These are phyloP conservation scores for Talaromyces thailandensis DNA, from an alignment of 495 filamentous ascomycete species.

Conservation along the genomic window DNA sequence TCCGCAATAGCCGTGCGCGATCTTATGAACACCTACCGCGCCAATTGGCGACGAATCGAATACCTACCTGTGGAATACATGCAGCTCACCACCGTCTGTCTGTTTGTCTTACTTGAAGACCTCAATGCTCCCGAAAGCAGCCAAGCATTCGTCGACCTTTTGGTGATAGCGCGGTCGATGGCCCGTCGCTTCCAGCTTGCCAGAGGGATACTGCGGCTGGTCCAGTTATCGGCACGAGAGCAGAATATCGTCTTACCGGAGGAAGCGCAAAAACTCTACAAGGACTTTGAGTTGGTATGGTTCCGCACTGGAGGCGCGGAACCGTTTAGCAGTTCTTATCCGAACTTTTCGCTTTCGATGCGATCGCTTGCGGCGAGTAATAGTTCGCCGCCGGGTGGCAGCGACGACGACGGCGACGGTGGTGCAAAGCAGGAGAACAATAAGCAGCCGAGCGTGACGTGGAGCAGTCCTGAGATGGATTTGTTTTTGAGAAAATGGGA, in stretches of 20 bases:
- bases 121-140: constrained; percentile 8
- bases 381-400: neutral
- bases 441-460: neutral
- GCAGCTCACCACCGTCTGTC: constrained; percentile 9
- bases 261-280: constrained; percentile 47
- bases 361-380: neutral
- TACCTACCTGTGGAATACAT: constrained; percentile 7
- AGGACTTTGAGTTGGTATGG: constrained; percentile 11
- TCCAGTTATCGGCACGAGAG: constrained; percentile 50
- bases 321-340: constrained; percentile 14
- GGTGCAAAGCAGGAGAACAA: neutral
- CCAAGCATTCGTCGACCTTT: constrained; percentile 12
- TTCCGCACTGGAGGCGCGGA: constrained; percentile 6
- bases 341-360: constrained; percentile 9
- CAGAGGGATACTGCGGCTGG: constrained; percentile 17
- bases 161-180: constrained; percentile 9
- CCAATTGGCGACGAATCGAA: constrained; percentile 12
- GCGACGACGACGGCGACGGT: neutral
- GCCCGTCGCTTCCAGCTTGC: constrained; percentile 14
- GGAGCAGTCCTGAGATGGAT: constrained; percentile 10
- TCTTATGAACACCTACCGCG: constrained; percentile 8
- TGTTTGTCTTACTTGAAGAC: constrained; percentile 14
- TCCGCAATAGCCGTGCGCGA: constrained; percentile 20
- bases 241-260: constrained; percentile 51
- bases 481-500: constrained; percentile 15